phyloP scores from a whole-genome alignment of 2,329 filamentous ascomycete genomes.

The Venturia effusa region DNA sequence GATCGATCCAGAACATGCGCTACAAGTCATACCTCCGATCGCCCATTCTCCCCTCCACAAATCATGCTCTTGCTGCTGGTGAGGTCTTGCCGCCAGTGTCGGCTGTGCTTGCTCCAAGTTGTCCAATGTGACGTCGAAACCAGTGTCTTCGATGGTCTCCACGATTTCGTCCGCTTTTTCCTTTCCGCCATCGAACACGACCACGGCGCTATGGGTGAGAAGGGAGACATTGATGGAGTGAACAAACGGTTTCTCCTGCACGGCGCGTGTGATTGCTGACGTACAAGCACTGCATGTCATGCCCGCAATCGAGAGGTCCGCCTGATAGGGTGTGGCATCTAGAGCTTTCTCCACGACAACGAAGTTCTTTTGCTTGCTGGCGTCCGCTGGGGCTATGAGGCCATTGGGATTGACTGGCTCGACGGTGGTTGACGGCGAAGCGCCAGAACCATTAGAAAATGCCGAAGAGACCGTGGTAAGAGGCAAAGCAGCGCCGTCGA shows the following conservation, averaged over 20 bases:
- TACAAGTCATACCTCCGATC: constrained; percentile 48
- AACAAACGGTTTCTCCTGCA: constrained; percentile 16
- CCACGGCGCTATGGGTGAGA: constrained; percentile 16
- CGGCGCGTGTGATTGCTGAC: constrained; percentile 13
- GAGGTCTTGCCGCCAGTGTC: not conserved
- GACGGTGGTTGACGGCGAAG: not conserved
- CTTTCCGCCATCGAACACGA: constrained; percentile 15
- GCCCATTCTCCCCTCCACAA: constrained; percentile 33
- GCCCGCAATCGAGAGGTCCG: constrained; percentile 10
- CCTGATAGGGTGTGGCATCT: not conserved
- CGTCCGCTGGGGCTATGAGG: not conserved
- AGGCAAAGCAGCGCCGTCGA: not conserved
- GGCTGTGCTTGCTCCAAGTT: constrained; percentile 12
- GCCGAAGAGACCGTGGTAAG: not conserved
- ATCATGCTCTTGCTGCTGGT: not conserved
- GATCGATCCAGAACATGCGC: constrained; percentile 41
- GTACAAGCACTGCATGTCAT: constrained; percentile 22
- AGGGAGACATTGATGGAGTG: constrained; percentile 15
- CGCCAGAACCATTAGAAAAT: constrained; percentile 26
- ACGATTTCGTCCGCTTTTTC: constrained; percentile 14
- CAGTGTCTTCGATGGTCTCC: constrained; percentile 17
- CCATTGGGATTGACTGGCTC: not conserved
- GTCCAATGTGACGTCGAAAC: constrained; percentile 17
- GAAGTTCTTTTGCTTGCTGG: not conserved
- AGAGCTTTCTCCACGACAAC: constrained; percentile 3